These are phyloP conservation scores for Tephrocybe sp. DNA, from an alignment of 768 basidiomycete genomes.

Conservation along the genomic window DNA sequence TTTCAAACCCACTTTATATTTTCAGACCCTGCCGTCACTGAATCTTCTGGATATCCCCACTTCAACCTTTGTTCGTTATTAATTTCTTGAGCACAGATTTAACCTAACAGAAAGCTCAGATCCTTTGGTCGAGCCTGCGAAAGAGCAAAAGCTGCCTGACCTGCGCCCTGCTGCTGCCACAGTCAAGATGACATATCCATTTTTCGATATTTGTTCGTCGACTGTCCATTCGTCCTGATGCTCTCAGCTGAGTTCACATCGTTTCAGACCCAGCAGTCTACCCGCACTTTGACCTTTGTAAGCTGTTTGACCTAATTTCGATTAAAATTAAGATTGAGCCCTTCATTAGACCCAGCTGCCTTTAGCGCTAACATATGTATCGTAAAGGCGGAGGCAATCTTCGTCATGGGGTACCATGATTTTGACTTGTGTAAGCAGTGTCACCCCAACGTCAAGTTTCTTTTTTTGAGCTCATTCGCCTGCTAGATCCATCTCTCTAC, in stretches of 20 bases:
- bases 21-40: not conserved
- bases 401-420: not conserved
- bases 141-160: not conserved
- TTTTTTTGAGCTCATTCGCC: not conserved
- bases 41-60: constrained; percentile 15
- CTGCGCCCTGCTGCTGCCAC: not conserved
- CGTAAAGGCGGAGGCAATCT: not conserved
- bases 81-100: not conserved
- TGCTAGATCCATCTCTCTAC: too few species aligned
- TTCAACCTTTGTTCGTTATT: constrained; percentile 33
- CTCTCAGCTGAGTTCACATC: not conserved
- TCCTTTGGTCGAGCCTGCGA: not conserved
- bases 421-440: constrained; percentile 7
- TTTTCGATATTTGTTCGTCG: constrained; percentile 9
- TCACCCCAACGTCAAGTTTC: too few species aligned
- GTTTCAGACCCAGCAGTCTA: constrained; percentile 35
- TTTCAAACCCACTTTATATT: not conserved
- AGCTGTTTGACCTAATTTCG: constrained; percentile 7
- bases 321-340: too few species aligned
- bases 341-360: constrained; percentile 8
- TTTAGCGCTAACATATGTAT: not conserved
- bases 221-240: not conserved
- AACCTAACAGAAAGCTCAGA: constrained; percentile 2
- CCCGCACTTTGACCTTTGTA: constrained; percentile 26
- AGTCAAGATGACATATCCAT: constrained; percentile 4